Evolutionary conservation across 768 basidiomycete species (phyloP), one percentile per base, ranked within the genome.

Genomic region (Lentinus tigrinus): DNA sequence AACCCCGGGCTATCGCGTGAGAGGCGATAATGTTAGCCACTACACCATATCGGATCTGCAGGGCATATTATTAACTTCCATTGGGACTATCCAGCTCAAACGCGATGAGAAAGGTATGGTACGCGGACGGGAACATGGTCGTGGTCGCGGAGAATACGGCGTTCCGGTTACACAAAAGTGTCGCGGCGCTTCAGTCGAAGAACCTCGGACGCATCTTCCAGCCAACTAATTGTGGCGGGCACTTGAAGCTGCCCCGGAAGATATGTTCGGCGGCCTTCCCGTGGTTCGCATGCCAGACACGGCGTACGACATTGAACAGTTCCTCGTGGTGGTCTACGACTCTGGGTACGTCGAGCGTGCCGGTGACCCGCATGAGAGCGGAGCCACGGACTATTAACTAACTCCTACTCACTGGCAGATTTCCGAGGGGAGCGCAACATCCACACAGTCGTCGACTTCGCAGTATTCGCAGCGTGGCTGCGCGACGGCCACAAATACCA

Each of bases 91-190:
- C 31, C 31, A 31, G 31, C 6, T 1, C 31, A 31, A 11, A 31
- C 31, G 1, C 31, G 6, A n/a, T n/a, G n/a, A n/a, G n/a, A n/a
- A 6, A 31, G 6, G 31, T 31, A 11, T 90, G 86, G 86, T 89
- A 89, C 66, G 60, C 71, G 0, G 88, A 90, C 63, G 89, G 89
- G 9, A 89, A 88, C 64, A 72, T 88, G 40, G 73, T 89, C 47
- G 77, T 90, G 48, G 70, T 87, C 47, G 78, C 85, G 2, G 23
- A 55, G n/a, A 31, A 42, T 1, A 48, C 34, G 8, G 50, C 47
- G 2, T 60, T 65, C 48, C 54, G 56, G 16, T 62, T 65, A 0
- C 59, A 65, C 48, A 51, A 39, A 17, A 40, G 55, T 23, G 9
- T 61, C n/a, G 50, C 61, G 13, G 38, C 61, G 16, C 54, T 34